Evolutionary conservation across 352 stramenopile genomes (phyloP), one percentile per base, ranked within the genome.

Genomic region (Globisporangium heterothallicum): DNA sequence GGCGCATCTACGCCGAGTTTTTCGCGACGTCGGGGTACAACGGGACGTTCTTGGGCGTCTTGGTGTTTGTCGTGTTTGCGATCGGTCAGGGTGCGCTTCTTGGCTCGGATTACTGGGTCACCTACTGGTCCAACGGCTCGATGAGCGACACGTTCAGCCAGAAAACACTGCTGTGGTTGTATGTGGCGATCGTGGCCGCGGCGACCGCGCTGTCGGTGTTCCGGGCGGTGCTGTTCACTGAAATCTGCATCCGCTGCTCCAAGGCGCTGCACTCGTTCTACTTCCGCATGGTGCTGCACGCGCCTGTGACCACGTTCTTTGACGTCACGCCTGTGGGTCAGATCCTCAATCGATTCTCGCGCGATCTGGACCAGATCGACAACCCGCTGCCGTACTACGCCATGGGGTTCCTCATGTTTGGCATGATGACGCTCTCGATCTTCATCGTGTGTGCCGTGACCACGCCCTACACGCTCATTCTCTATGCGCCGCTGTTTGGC

Each of bases 401-500:
- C 16, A 32, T 68, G 9, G 29, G 46, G 8, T 53, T 60, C 18
- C 55, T 68, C 14, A 52, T 57, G 21, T 68, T 61, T 44, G 19
- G 9, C 12, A 41, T 61, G 48, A 34, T 52, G 16, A 48, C 50
- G 8, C 21, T 64, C 26, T 56, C 60, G 6, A 49, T 63, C n/a
- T 49, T 61, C 18, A 34, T 68, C 19, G 60, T 68, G 18, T 68
- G 60, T 50, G 61, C 54, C 21, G 56, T 58, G 18, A 50, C 54
- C 4, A 66, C 47, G 9, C 60, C 54, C 4, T 27, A 27, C 13
- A 61, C 69, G 10, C 24, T 65, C 0, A 49, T 66, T 32, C 19
- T 76, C 29, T 57, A 76, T 14, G 58, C 72, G 5, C 84, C 84
- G 26, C 21, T 61, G 45, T 27, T 40, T 5, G 19, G 29, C 30